phyloP scores from a whole-genome alignment of 2,329 filamentous ascomycete genomes.

The Coniella vitis region DNA sequence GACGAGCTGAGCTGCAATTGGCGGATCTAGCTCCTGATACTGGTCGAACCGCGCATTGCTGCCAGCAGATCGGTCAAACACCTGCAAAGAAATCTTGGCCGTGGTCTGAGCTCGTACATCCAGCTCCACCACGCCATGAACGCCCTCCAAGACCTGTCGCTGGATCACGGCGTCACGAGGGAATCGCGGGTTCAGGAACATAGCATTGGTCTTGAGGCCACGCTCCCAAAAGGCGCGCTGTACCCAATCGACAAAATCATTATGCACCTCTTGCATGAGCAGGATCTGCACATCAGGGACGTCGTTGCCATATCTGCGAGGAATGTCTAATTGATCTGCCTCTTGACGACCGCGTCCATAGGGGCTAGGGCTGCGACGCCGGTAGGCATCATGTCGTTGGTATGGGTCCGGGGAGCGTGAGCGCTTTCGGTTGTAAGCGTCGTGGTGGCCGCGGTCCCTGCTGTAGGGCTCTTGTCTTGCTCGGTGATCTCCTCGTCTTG shows the following conservation, averaged over 20 bases:
- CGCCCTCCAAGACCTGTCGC: constrained; percentile 80
- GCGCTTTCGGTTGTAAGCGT: constrained; percentile 36
- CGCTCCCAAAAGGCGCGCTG: constrained; percentile 67
- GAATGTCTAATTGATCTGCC: constrained; percentile 59
- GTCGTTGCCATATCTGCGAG: constrained; percentile 63
- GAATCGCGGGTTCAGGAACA: constrained; percentile 71
- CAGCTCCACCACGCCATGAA: constrained; percentile 75
- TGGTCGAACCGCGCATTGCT: constrained; percentile 78
- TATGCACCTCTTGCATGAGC: constrained; percentile 67
- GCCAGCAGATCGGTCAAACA: constrained; percentile 77
- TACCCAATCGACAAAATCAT: constrained; percentile 77
- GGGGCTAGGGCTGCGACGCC: constrained; percentile 66
- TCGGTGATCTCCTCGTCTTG: constrained; percentile 50
- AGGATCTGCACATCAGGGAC: constrained; percentile 89
- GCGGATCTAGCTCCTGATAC: constrained; percentile 75
- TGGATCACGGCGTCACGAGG: constrained; percentile 74
- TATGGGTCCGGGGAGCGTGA: constrained; percentile 60
- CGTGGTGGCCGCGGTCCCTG: constrained; percentile 36
- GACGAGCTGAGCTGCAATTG: constrained; percentile 74
- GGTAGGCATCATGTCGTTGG: constrained; percentile 45
- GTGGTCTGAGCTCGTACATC: constrained; percentile 61
- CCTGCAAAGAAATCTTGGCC: constrained; percentile 71
- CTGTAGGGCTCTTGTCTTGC: constrained; percentile 45
- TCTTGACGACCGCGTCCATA: constrained; percentile 44
- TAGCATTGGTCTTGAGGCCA: constrained; percentile 68